Evolutionary conservation across 2,329 filamentous ascomycete genomes (phyloP), one percentile per base, ranked within the genome.

Genomic region (Aspergillus luchuensis): DNA sequence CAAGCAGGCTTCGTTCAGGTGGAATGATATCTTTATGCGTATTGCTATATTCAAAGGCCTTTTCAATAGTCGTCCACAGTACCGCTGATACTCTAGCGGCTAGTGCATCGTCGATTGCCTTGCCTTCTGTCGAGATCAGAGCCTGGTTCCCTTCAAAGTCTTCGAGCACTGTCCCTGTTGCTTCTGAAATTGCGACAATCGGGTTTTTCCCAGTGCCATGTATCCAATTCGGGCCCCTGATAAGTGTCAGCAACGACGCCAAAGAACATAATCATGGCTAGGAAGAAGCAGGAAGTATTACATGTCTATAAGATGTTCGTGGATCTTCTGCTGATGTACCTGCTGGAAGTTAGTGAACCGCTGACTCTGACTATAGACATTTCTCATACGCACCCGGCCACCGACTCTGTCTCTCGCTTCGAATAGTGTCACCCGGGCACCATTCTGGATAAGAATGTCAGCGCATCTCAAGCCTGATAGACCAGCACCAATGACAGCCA

Each of bases 191-290:
- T 13, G 81, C 74, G 52, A 82, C 75, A 21, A 89, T 86, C 0
- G 86, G 86, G 65, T 88, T 88, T 43, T 83, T 75, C 2, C 83
- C 76, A 1, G 83, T 84, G 15, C 86, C 86, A 70, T 89, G 86
- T 53, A 88, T 87, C 86, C 86, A 88, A 64, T 88, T 88, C 0
- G 86, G 84, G 2, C 86, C 86, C 11, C 84, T 87, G 30, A 21
- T 15, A 50, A 49, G 28, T 13, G 59, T 69, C 53, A 73, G 66
- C 36, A 47, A 57, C 28, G 50, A 50, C 19, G 47, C 49, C 30
- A 30, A 23, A 23, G 7, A 21, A 10, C 10, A 36, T 25, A 2
- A 15, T 28, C n/a, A 19, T 10, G 48, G 19, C 25, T 8, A 4
- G 11, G 30, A 43, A 38, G 39, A 25, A 41, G 30, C 1, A n/a